Evolutionary conservation across 1,284 basidiomycete genomes (phyloP).

Genomic region (Sparassis latifolia): DNA sequence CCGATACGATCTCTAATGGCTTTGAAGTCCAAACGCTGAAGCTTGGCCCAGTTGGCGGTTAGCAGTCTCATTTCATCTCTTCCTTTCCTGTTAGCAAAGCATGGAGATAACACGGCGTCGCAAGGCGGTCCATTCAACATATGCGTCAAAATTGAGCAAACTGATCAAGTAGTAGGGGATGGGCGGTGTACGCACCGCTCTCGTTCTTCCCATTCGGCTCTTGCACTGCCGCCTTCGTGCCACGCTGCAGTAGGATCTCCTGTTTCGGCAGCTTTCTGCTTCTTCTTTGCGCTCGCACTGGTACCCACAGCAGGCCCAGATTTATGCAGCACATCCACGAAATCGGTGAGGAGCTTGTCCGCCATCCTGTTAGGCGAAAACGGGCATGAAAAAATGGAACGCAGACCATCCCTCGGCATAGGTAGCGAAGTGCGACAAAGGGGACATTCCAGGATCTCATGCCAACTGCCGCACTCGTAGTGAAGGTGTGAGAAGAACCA

Average conservation of each 20-base stretch:
- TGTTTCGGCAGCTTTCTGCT: background rate
- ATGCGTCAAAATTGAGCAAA: no score
- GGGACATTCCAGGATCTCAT: constrained; percentile 58
- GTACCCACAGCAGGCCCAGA: background rate
- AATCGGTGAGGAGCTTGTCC: constrained; percentile 40
- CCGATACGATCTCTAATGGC: background rate
- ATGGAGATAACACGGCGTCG: no score
- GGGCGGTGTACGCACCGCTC: constrained; percentile 9
- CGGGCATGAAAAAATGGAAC: constrained; percentile 44
- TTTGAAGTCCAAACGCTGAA: constrained; percentile 8
- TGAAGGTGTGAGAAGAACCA: constrained; percentile 64
- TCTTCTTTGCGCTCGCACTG: constrained; percentile 2
- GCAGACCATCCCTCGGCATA: constrained; percentile 40
- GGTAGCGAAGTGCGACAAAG: constrained; percentile 52
- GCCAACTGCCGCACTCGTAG: constrained; percentile 54
- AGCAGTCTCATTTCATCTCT: constrained; percentile 12
- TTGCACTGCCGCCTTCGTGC: constrained; percentile 8
- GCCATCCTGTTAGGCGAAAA: constrained; percentile 56
- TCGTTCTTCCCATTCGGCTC: constrained; percentile 14
- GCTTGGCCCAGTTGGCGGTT: constrained; percentile 9
- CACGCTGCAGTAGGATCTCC: constrained; percentile 5
- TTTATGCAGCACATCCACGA: constrained; percentile 36
- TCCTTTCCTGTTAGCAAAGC: constrained; percentile 9
- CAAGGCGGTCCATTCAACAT: no score
- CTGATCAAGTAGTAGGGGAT: no score